phyloP scores from a whole-genome alignment of 352 stramenopile genomes.

The Globisporangium uncinulatum region DNA sequence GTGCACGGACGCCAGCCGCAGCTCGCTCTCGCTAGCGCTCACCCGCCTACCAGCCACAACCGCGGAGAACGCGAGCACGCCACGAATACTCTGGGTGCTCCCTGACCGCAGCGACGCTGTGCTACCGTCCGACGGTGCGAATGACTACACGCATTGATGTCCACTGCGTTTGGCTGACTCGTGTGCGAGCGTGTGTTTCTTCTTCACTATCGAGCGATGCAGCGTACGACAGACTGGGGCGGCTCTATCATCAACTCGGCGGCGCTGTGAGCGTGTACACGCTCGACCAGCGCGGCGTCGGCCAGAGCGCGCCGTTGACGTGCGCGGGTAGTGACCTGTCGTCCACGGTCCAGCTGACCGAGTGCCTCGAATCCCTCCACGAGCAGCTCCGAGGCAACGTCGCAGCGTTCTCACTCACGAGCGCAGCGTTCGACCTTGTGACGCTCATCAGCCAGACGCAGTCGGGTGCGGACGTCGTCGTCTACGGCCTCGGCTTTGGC shows the following conservation, averaged over 20 bases:
- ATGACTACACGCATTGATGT: no score
- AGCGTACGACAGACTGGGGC: slow-evolving; percentile 28
- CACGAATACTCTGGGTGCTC: slow-evolving; percentile 28
- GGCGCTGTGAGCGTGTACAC: slow-evolving; percentile 42
- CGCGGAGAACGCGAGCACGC: background rate
- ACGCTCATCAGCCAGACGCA: slow-evolving; percentile 43
- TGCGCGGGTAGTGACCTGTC: slow-evolving; percentile 1
- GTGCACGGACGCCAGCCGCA: slow-evolving; percentile 25
- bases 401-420: slow-evolving; percentile 57
- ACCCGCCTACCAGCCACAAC: slow-evolving; percentile 29
- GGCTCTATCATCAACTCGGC: slow-evolving; percentile 35
- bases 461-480: slow-evolving; percentile 25
- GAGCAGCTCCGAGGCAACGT: slow-evolving; percentile 6
- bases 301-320: slow-evolving; percentile 8
- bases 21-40: slow-evolving; percentile 44
- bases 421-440: slow-evolving; percentile 49
- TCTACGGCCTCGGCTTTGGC: slow-evolving; percentile 66
- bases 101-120: slow-evolving; percentile 22
- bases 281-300: slow-evolving; percentile 47
- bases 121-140: slow-evolving; percentile 3
- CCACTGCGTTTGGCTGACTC: no score
- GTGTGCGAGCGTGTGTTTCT: background rate
- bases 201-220: background rate
- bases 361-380: slow-evolving; percentile 1
- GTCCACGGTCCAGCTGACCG: background rate